Evolutionary conservation across 2,329 filamentous ascomycete species (phyloP).

Genomic region (Corynespora cassiicola): DNA sequence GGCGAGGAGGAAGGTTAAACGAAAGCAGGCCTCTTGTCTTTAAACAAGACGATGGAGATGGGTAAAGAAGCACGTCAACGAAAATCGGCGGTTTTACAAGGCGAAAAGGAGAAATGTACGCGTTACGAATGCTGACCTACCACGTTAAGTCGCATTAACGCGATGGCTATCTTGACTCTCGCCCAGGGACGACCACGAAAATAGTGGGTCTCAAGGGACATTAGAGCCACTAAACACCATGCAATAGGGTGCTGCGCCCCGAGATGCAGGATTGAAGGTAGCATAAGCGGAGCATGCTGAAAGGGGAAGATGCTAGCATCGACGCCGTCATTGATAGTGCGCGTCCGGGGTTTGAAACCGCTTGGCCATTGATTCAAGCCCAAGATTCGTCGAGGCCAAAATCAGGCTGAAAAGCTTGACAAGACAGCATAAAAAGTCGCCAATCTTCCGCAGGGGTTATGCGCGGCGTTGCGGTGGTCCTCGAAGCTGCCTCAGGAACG

Average conservation of each 20-base stretch:
- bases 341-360: conserved; percentile 15
- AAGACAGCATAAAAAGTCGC: conserved; percentile 6
- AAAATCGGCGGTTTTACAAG: conserved; percentile 5
- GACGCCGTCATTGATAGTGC: conserved; percentile 3
- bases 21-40: conserved; percentile 6
- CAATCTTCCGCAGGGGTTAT: conserved; percentile 2
- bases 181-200: neutral
- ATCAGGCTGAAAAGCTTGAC: conserved; percentile 13
- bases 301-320: conserved; percentile 7
- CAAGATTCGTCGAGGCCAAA: conserved; percentile 9
- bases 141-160: conserved; percentile 5
- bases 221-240: conserved; percentile 3
- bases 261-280: conserved; percentile 2
- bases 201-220: neutral
- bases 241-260: conserved; percentile 5
- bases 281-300: conserved; percentile 2
- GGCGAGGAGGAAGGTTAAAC: conserved; percentile 4
- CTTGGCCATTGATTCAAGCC: conserved; percentile 4
- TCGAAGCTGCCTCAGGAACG: no score
- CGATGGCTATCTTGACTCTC: neutral
- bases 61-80: conserved; percentile 1
- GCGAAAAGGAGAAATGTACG: conserved; percentile 6
- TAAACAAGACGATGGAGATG: conserved; percentile 2
- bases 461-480: no score
- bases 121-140: neutral